Evolutionary conservation across 108 stramenopile genomes (phyloP).

Genomic region (Cyclotella kingstonii): DNA sequence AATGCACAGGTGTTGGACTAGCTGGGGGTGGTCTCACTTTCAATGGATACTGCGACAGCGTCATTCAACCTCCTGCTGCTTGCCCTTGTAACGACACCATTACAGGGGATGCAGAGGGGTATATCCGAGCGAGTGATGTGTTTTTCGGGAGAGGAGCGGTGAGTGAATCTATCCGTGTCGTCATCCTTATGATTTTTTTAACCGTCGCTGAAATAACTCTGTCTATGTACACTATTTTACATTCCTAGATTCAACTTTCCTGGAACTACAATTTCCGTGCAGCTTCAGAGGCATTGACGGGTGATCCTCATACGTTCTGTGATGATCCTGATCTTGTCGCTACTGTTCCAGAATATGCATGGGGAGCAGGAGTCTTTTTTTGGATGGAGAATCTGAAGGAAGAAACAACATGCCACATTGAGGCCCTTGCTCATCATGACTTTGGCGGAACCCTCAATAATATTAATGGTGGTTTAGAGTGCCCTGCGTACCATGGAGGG

Average conservation of each 20-base stretch:
- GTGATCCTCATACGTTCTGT: constrained; percentile 40
- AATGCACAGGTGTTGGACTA: constrained; percentile 32
- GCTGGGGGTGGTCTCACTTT: constrained; percentile 41
- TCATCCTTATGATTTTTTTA: neutral
- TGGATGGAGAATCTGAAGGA: constrained; percentile 52
- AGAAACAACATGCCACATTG: constrained; percentile 46
- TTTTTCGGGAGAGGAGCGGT: constrained; percentile 45
- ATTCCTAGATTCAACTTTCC: constrained; percentile 18
- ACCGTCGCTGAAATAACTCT: too few relatives aligned
- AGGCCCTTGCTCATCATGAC: constrained; percentile 31
- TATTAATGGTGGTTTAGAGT: constrained; percentile 43
- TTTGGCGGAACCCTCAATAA: constrained; percentile 43
- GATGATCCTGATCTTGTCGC: constrained; percentile 45
- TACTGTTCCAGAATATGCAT: constrained; percentile 36
- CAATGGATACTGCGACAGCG: constrained; percentile 40
- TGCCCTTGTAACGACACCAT: constrained; percentile 34
- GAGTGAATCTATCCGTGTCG: neutral
- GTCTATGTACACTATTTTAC: neutral
- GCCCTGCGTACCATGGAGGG: constrained; percentile 46
- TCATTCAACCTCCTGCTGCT: constrained; percentile 34
- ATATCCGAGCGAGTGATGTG: constrained; percentile 33
- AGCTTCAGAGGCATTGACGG: constrained; percentile 43
- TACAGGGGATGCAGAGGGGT: constrained; percentile 26
- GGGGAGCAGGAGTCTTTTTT: constrained; percentile 41
- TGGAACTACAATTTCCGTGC: constrained; percentile 48